These are phyloP conservation scores for Heliamphora exappendiculata DNA, from an alignment of 148 eudicot genomes.

Conservation along the genomic window DNA sequence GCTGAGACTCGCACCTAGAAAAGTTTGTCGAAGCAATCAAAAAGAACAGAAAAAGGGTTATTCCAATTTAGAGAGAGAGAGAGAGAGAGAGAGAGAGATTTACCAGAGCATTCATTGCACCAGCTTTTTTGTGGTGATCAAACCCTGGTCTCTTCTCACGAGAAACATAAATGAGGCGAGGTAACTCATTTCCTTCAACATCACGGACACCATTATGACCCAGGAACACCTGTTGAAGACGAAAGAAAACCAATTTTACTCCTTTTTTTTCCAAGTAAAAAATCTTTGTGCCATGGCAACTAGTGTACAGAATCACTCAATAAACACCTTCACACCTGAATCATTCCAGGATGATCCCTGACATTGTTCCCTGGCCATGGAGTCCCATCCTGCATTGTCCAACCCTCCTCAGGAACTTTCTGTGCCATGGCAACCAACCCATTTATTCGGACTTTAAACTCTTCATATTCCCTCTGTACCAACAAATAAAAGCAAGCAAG, in stretches of 20 bases:
- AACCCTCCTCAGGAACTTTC: constrained; percentile 86
- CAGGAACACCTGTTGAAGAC: constrained; percentile 48
- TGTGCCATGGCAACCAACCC: constrained; percentile 61
- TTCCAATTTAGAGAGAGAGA: neutral
- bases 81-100: neutral
- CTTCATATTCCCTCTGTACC: constrained; percentile 76
- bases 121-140: constrained; percentile 82
- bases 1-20: constrained; percentile 70
- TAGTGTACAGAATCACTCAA: neutral
- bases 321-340: constrained; percentile 41
- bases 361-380: constrained; percentile 90
- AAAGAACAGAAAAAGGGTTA: neutral
- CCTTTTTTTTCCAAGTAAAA: too few species aligned
- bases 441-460: constrained; percentile 70
- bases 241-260: neutral
- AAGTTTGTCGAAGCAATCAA: neutral
- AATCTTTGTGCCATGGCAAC: neutral
- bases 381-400: constrained; percentile 90
- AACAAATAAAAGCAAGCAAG: neutral
- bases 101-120: constrained; percentile 85
- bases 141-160: constrained; percentile 89
- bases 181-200: constrained; percentile 58
- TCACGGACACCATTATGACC: constrained; percentile 61
- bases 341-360: constrained; percentile 85
- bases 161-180: constrained; percentile 72